phyloP scores from a whole-genome alignment of 768 basidiomycete species.

The Ramaria rubella region DNA sequence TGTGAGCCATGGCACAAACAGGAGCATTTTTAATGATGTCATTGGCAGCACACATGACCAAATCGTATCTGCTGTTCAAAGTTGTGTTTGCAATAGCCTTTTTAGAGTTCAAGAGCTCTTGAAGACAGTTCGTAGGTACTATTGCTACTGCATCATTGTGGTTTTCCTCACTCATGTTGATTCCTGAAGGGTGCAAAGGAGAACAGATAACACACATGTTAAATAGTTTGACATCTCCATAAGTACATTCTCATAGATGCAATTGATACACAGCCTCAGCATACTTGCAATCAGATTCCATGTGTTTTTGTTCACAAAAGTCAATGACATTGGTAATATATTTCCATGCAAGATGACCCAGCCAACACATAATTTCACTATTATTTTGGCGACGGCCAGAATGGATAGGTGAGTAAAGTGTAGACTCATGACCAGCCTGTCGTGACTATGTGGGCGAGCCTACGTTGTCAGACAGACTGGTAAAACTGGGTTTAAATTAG shows the following conservation, averaged over 20 bases:
- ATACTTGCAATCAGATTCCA: conserved; percentile 22
- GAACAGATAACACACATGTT: not conserved
- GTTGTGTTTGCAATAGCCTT: not conserved
- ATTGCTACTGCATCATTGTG: not conserved
- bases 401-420: conserved; percentile 23
- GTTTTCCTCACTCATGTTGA: not conserved
- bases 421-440: too few relatives aligned
- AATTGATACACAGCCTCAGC: conserved; percentile 14
- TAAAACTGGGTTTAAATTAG: too few relatives aligned
- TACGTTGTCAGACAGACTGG: too few relatives aligned
- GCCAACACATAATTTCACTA: not conserved
- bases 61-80: not conserved
- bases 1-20: not conserved
- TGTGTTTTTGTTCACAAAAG: conserved; percentile 18
- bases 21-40: not conserved
- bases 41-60: not conserved
- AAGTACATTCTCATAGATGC: not conserved
- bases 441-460: too few relatives aligned
- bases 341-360: conserved; percentile 15
- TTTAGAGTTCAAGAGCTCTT: not conserved
- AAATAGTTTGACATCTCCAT: not conserved
- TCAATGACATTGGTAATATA: conserved; percentile 15
- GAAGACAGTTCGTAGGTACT: not conserved
- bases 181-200: not conserved
- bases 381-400: not conserved